Base-by-base conservation (phyloP, 768 basidiomycete species). In the Leucocoprinus birnbaumii region DNA sequence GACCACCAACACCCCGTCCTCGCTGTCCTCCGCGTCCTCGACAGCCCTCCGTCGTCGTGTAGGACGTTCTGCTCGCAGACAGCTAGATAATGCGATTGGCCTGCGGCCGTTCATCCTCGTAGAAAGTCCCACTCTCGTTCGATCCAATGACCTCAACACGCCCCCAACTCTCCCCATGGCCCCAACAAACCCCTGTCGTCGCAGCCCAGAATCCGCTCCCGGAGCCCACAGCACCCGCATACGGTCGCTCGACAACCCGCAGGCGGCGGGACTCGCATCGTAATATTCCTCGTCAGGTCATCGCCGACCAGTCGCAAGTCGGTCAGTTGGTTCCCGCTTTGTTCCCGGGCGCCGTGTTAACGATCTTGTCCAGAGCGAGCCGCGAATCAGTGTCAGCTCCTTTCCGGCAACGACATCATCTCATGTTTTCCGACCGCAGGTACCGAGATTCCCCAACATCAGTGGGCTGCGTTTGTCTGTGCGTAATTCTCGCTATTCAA, bases 391-490 rank as follows among this genome's bases (percentile, higher is more conserved):
- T 91, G 89, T 63, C 62, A 86, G 64, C 25, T 80, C 45, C 64
- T 68, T 56, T 83, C 85, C 21, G 83, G 83, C 58, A 94, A 94
- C 72, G 68, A 81, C 46, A 74, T 91, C 57, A 77, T 85, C 41
- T 89, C 91, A 7, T 95, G 94, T 67, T 94, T 78, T 65, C 94
- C 94, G 9, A 74, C 73, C 0, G 47, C 68, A 7, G 70, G 77
- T 55, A 80, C 80, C 19, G 58, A 73, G 22, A 74, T 94, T 57
- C 68, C 78, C n/a, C 92, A 96, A 69, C 80, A 87, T 63, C 69
- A 88, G 47, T 91, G 82, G 77, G 82, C 85, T 3, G 79, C 84
- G 35, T 86, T 93, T 65, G 83, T 93, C 64, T 94, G 92, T 91
- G 65, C 68, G 89, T 87, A 43, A n/a, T 11, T 24, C 26, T 14